Evolutionary conservation across 495 filamentous ascomycete genomes (phyloP), one percentile per base, ranked within the genome.

Genomic region (Penicillium verhagenii): DNA sequence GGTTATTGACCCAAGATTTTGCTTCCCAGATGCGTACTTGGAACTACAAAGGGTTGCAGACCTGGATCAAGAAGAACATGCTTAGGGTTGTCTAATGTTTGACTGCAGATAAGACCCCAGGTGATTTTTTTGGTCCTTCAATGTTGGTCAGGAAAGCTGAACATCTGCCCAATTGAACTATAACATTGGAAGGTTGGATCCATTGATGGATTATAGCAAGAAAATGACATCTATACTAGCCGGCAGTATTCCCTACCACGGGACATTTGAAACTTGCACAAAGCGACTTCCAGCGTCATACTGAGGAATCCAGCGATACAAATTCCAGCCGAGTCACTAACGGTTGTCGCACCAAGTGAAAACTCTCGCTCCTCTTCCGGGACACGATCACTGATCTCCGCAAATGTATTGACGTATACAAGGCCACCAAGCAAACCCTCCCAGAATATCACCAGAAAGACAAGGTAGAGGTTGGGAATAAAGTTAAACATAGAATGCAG

Each of bases 371-470:
- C 93, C 31, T 83, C 80, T 6, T 77, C 69, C 0, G 83, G 81
- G 0, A 96, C 87, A 8, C 84, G 81, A 50, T 97, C 89, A 61
- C 86, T 85, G 55, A 98, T 94, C 68, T 93, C 88, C 1, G 92
- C 91, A 71, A 96, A 98, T 0, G 92, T 96, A 54, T 93, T 96
- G 40, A 97, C 91, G 62, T 98, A 98, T 0, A 97, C 94, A 8
- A 86, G 71, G 0, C 94, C 94, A 6, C 94, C 94, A 0, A 98
- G 76, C 35, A 98, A 69, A 0, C 94, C 94, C 66, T 96, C 93
- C 93, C 94, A 97, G 65, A 97, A 96, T n/a, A 96, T 73, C 42
- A 97, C 74, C 6, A 79, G 63, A 66, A 96, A 96, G 4, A 97
- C 70, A 19, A 96, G 61, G 61, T 88, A 97, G 9, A 97, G 86